These are phyloP conservation scores for Amanita jacksonii DNA, from an alignment of 768 basidiomycete genomes.

Conservation along the genomic window DNA sequence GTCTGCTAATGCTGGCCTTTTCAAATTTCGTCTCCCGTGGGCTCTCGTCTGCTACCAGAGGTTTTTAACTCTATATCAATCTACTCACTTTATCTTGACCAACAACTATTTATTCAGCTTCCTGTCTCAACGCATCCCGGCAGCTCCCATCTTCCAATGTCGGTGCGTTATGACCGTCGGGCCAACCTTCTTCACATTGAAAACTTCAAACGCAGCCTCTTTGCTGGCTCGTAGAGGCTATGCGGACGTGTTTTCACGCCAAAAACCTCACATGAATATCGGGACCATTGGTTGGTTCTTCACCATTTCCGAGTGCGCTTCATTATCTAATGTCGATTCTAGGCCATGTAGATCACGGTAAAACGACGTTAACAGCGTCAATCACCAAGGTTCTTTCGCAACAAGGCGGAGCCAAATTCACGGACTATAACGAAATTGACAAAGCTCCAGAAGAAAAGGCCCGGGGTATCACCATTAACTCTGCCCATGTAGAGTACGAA, in stretches of 20 bases:
- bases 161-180: constrained; percentile 14
- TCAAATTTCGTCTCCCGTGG: constrained; percentile 40
- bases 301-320: background rate
- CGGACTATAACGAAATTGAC: constrained; percentile 97
- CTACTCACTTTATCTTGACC: too few relatives aligned
- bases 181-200: constrained; percentile 17
- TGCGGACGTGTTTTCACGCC: constrained; percentile 68
- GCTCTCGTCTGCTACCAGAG: constrained; percentile 14
- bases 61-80: background rate
- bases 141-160: constrained; percentile 15
- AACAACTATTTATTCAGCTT: too few relatives aligned
- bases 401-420: constrained; percentile 73
- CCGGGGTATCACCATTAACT: constrained; percentile 98
- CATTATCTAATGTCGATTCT: constrained; percentile 6
- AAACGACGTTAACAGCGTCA: constrained; percentile 93
- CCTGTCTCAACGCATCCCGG: constrained; percentile 18
- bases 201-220: background rate
- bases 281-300: constrained; percentile 70
- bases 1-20: constrained; percentile 41
- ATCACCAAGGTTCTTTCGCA: constrained; percentile 89
- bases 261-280: constrained; percentile 91
- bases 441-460: constrained; percentile 99
- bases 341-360: constrained; percentile 98
- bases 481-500: constrained; percentile 98
- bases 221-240: constrained; percentile 47